Base-by-base conservation (phyloP, 331 rosid genomes). In the Acacia concinna region DNA sequence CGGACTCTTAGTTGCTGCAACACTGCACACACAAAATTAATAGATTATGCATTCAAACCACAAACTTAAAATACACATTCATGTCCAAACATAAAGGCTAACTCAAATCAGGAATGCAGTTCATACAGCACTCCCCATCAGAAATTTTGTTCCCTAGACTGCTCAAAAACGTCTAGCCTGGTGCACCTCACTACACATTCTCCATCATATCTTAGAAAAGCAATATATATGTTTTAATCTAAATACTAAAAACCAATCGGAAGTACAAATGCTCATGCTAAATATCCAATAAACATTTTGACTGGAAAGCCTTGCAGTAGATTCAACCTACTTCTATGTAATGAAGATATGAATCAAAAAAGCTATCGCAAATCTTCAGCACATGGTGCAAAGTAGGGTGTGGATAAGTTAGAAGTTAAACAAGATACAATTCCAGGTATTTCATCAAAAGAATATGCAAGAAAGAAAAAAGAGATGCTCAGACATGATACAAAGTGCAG, bases 1-100 rank as follows among this genome's bases (percentile, higher is more conserved):
- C 20, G 92, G 92, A 81, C 91, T 86, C 83, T 86, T 88, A 60
- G 92, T 90, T 69, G 94, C 92, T 12, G 92, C 92, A 68, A 88
- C 94, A 74, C 93, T 89, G 74, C 64, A 86, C 75, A 32, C 14
- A 63, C 27, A 71, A 23, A 23, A 37, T 56, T 23, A 72, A 28
- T 10, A 73, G 77, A 79, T 74, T 56, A 23, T 69, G 57, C 67
- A 68, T 56, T 62, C 84, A 75, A 75, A 63, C 38, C 43, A 28
- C 21, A 75, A 64, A 73, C 59, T 46, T 8, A 51, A 0, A 30
- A 30, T 23, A 20, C 40, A 76, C 35, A 47, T 30, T 20, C 30
- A 62, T 77, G 27, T 54, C 28, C 54, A 68, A 68, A 43, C 37
- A 68, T 30, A 34, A 67, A 59, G 71, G 18, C 74, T 8, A 35